Base-by-base conservation (phyloP, 306 rosid genomes). In the Cyamopsis tetragonoloba region DNA sequence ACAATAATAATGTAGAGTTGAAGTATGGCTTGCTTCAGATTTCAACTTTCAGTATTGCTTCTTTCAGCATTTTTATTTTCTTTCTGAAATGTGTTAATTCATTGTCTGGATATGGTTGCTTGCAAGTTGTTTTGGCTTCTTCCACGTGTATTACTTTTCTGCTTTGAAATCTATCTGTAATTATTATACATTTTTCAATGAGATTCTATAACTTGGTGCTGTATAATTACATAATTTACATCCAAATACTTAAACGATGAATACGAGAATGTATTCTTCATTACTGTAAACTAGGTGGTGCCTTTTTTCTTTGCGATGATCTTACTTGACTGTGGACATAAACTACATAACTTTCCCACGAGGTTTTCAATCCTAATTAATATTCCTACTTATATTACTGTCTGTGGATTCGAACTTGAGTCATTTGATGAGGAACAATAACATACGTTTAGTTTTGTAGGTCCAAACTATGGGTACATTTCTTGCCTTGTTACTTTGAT, bases 401-500 rank as follows among this genome's bases (percentile, higher is more conserved):
- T 30, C 22, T 14, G 4, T 31, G 9, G 17, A 32, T 22, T 13
- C 27, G 1, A 4, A 31, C 35, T 9, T 51, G 19, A 50, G 19
- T 48, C 37, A 30, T 23, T 49, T 69, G 61, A 62, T 32, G 19
- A n/a, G 48, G n/a, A n/a, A n/a, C n/a, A n/a, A n/a, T n/a, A n/a
- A 38, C 44, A 35, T 39, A 5, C 41, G 53, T 19, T 41, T 7
- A 9, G 9, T 17, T 57, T 27, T 9, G 35, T 51, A 11, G 17
- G 30, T 67, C 67, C 32, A 43, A 67, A 62, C 13, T 15, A 43
- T 22, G 56, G 54, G 39, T 18, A 2, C 64, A 41, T 31, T 49
- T 57, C 28, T 17, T 44, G 72, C 47, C 56, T 68, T 65, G 56
- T 18, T 48, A 41, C 42, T 41, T 70, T 57, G 63, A 55, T 46